These are phyloP conservation scores for Ophiocordyceps unilateralis DNA, from an alignment of 2,329 filamentous ascomycete species.

Conservation along the genomic window DNA sequence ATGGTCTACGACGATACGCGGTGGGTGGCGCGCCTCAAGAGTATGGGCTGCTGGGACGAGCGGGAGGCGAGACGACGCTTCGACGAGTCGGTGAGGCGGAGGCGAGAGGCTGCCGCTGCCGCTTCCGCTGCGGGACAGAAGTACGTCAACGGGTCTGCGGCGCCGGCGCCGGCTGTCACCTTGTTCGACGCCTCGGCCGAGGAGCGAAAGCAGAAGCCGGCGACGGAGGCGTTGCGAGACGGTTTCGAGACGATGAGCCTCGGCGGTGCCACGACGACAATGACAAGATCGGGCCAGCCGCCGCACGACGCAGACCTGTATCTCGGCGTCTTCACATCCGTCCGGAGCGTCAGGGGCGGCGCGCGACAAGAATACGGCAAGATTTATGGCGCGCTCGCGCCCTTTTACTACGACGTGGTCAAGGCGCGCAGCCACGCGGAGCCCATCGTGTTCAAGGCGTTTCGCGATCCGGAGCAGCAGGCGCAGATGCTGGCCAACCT, in stretches of 20 bases:
- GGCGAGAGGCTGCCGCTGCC: conserved; percentile 31
- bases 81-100: conserved; percentile 49
- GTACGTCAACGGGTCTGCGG: conserved; percentile 6
- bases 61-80: conserved; percentile 63
- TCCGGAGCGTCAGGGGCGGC: conserved; percentile 64
- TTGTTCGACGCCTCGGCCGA: conserved; percentile 60
- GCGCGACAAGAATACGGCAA: conserved; percentile 84
- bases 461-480: conserved; percentile 76
- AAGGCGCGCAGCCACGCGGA: conserved; percentile 58
- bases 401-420: conserved; percentile 74
- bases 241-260: conserved; percentile 69
- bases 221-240: conserved; percentile 26
- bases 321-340: conserved; percentile 50
- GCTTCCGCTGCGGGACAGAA: neutral
- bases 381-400: conserved; percentile 72
- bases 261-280: conserved; percentile 20
- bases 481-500: conserved; percentile 78
- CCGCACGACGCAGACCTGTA: conserved; percentile 48
- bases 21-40: conserved; percentile 75
- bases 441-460: conserved; percentile 71
- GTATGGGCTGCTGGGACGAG: conserved; percentile 89
- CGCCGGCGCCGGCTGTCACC: conserved; percentile 23
- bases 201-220: conserved; percentile 36
- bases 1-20: conserved; percentile 98
- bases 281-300: too few relatives aligned